Evolutionary conservation across 139 green algal species (phyloP), one percentile per base, ranked within the genome.

Genomic region (Ostreobium quekettii): DNA sequence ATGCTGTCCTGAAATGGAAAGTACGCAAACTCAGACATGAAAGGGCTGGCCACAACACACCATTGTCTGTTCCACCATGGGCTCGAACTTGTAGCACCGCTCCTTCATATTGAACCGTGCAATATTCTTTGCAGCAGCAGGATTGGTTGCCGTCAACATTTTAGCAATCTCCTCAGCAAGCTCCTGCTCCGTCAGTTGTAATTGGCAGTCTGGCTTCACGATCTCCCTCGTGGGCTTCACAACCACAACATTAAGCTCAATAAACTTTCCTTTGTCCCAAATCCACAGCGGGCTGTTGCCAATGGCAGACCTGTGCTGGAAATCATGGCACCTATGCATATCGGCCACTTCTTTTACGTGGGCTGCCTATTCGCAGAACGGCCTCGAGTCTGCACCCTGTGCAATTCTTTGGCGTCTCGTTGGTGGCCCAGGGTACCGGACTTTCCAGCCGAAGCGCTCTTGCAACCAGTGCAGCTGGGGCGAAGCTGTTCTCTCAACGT

Each of bases 111-210:
- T 87, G 83, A 88, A 94, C 6, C 86, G 78, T 7, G 85, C 86
- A n/a, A 92, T 71, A 71, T 91, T 94, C 35, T 87, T 83, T 2
- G 90, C 85, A 33, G 73, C 73, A 19, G 58, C 64, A 7, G 91
- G 87, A 71, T 95, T 95, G 67, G 86, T 91, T 2, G 89, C 86
- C 26, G 87, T 95, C 1, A 97, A 76, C 80, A 86, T 89, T 39
- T 87, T 87, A 6, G 85, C 80, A 30, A 93, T 82, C 74, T 97
- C 91, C 68, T 95, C 87, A 19, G 79, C 72, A 2, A 97, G 77
- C 47, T 95, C 85, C 11, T 75, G 66, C 47, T 89, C 82, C 6
- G 73, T 80, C 24, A 97, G 86, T 36, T 71, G 57, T 33, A 93
- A 67, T 79, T 93, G 89, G 46, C 89, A 87, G 26, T 81, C 69